Evolutionary conservation across 148 eudicot species (phyloP), one percentile per base, ranked within the genome.

Genomic region (Cornus florida): DNA sequence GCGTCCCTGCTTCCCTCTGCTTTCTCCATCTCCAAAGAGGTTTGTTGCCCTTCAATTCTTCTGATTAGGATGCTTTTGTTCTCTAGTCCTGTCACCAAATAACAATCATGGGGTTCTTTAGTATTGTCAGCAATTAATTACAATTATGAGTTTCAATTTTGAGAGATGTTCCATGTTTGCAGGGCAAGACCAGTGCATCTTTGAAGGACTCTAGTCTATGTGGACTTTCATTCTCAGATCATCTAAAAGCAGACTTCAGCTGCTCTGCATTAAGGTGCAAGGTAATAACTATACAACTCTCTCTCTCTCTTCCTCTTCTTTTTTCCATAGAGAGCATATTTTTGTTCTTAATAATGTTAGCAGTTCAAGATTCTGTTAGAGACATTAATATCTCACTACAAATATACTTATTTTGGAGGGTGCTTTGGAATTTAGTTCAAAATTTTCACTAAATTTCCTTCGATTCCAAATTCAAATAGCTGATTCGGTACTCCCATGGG

Each of bases 1-100:
- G 82, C 94, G 70, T 81, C 92, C 77, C 74, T 90, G 73, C 89
- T 93, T 78, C 92, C 92, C 46, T 89, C 88, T 69, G 81, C 90
- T 14, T 75, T 92, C 71, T 88, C 93, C 70, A 79, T 89, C 74
- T 87, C 79, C 89, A 93, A 92, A 81, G 95, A 92, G 93, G 96
- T 91, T 75, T 57, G 67, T 64, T 39, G 16, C 17, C 75, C 24
- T 10, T 72, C 48, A 43, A 43, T 43, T 43, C 48, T 43, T 43
- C 48, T 5, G 48, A 3, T 43, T 43, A 43, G 48, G 48, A 35
- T 35, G 53, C 7, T 5, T 48, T 48, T 48, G 8, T 48, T 48
- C 10, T 53, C 0, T 43, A 43, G 8, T 43, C 1, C 10, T 43
- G 48, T 53, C 59, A 11, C 2, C 59, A 53, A 12, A 11, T 13